phyloP scores from a whole-genome alignment of 2,329 filamentous ascomycete genomes.

The Neurospora crassa region DNA sequence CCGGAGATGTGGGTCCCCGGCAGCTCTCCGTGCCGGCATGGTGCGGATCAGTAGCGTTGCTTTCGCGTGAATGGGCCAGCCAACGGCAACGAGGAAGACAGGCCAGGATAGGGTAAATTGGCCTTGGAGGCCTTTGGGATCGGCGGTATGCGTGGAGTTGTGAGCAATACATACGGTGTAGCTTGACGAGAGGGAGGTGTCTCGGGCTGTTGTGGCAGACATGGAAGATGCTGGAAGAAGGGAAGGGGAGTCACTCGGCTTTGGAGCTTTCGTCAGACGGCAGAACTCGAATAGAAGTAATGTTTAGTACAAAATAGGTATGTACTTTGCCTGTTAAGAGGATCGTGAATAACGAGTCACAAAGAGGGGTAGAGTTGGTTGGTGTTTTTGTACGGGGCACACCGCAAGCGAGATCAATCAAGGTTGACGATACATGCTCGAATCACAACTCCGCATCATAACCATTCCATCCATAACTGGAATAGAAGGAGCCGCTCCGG shows the following conservation, averaged over 20 bases:
- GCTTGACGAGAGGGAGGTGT: not conserved
- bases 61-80: not conserved
- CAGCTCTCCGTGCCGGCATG: not conserved
- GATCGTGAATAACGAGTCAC: not conserved
- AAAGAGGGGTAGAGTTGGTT: not conserved
- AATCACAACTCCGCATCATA: not conserved
- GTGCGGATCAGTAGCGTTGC: not conserved
- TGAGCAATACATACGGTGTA: not conserved
- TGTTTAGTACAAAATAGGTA: not conserved
- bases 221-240: not conserved
- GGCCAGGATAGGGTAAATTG: not conserved
- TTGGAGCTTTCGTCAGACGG: not conserved
- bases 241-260: not conserved
- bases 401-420: not conserved
- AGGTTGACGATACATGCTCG: not conserved
- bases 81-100: not conserved
- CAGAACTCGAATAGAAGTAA: not conserved
- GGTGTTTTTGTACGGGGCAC: not conserved
- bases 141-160: not conserved
- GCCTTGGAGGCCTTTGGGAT: not conserved
- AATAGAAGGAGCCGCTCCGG: not conserved
- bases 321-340: not conserved
- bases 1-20: not conserved
- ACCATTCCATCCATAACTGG: not conserved
- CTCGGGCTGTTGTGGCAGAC: not conserved